Conservation (phyloP, 140 eudicot genomes). For the Flaveria floridana region DNA sequence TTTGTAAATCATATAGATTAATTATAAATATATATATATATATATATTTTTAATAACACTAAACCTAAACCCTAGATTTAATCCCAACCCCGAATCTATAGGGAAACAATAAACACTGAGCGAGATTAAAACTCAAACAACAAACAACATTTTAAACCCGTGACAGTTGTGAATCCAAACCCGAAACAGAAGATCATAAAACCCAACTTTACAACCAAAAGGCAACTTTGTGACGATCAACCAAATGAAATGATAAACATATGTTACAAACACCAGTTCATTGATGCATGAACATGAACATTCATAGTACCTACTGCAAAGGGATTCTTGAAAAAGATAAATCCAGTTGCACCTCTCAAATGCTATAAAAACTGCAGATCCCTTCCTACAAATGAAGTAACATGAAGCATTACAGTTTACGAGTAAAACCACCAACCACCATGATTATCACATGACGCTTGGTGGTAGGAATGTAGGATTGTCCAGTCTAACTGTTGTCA, state of each 20-base stretch:
- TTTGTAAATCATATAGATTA: too few species aligned
- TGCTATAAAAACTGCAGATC: constrained; percentile 1
- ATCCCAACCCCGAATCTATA: neutral
- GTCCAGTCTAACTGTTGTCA: constrained; percentile 24
- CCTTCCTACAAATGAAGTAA: constrained; percentile 1
- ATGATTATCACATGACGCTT: constrained; percentile 3
- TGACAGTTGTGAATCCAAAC: constrained; percentile 5
- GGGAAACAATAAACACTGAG: neutral
- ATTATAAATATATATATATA: too few species aligned
- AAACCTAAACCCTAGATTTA: too few species aligned
- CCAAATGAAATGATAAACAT: constrained; percentile 10
- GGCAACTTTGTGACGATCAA: neutral
- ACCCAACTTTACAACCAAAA: neutral
- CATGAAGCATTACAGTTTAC: constrained; percentile 4
- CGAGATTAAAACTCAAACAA: neutral
- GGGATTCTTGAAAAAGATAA: constrained; percentile 38
- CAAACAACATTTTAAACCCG: neutral
- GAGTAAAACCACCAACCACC: constrained; percentile 1
- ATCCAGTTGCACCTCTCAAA: constrained; percentile 36
- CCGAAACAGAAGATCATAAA: neutral
- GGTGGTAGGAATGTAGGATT: constrained; percentile 23
- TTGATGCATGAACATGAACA: constrained; percentile 25
- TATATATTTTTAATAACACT: too few species aligned
- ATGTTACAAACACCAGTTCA: constrained; percentile 31
- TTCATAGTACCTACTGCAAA: constrained; percentile 31